phyloP scores from a whole-genome alignment of 192 early-diverging fungal genomes.

The Coemansia sp. region DNA sequence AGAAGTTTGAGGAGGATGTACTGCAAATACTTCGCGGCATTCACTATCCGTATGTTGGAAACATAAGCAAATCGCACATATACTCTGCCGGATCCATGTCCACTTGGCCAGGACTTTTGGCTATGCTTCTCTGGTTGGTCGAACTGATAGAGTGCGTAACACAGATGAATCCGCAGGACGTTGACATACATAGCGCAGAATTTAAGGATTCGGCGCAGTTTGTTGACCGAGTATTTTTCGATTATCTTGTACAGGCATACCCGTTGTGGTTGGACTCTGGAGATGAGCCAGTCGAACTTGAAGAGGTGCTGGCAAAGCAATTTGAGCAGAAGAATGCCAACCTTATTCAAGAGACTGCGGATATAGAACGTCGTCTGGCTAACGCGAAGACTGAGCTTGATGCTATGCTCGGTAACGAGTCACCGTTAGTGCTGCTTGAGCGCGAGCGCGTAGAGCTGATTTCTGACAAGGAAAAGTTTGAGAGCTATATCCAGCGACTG shows the following conservation, averaged over 20 bases:
- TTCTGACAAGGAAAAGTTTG: constrained; percentile 63
- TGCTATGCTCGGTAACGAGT: constrained; percentile 42
- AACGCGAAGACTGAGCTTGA: constrained; percentile 53
- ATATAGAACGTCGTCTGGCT: constrained; percentile 56
- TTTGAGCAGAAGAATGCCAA: constrained; percentile 67
- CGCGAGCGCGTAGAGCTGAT: constrained; percentile 56
- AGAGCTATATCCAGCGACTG: constrained; percentile 46
- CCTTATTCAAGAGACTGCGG: constrained; percentile 52
- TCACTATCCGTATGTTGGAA: constrained; percentile 44
- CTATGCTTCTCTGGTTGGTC: constrained; percentile 74
- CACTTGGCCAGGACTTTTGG: constrained; percentile 66
- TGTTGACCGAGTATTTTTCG: constrained; percentile 71
- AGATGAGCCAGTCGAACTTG: constrained; percentile 65
- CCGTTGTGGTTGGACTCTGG: constrained; percentile 61
- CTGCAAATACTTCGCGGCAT: constrained; percentile 60
- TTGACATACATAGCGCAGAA: constrained; percentile 29
- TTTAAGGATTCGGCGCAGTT: constrained; percentile 53
- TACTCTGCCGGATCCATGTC: constrained; percentile 66
- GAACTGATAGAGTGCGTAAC: constrained; percentile 63
- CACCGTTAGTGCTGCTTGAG: constrained; percentile 57
- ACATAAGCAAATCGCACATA: constrained; percentile 71
- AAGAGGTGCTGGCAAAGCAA: constrained; percentile 54
- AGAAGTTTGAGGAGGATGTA: constrained; percentile 73
- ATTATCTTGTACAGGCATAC: constrained; percentile 67
- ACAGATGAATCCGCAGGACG: constrained; percentile 48